Evolutionary conservation across 306 rosid species (phyloP), one percentile per base, ranked within the genome.

Genomic region (Geum urbanum): DNA sequence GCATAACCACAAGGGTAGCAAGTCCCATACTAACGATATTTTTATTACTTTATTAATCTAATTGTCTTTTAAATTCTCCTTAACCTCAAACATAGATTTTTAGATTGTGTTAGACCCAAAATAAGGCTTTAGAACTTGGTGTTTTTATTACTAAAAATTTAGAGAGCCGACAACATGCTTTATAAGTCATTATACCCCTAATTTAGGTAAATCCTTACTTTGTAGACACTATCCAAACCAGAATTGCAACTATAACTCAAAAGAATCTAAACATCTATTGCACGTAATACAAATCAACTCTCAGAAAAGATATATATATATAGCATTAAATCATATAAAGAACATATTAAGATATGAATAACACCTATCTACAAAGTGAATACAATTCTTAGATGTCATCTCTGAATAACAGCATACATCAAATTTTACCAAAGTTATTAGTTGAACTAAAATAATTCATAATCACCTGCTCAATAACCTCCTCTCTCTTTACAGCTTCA

Each of bases 401-500:
- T 32, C 37, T 2, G 37, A 32, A 32, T 32, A 32, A 32, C 37
- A 32, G 37, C 37, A 24, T 24, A 24, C 27, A 32, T 2, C 4
- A 24, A 24, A 24, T 24, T 24, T 24, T 24, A 56, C 6, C 12
- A 55, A 0, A 54, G 13, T 55, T 15, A 48, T 15, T 47, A 66
- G 8, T 24, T 9, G 14, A 56, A 24, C 32, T 20, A 8, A 19
- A 60, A 5, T 18, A 46, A 57, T 43, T 27, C 27, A 11, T 0
- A 63, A 32, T 67, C 55, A 88, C 91, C 89, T 74, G 78, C 35
- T 78, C 68, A 74, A 89, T 86, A 56, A 89, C 88, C 63, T 77
- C 84, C 74, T 77, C 87, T 78, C 96, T 89, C 77, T 78, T 89
- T 50, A 77, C 78, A 65, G 88, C 79, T 68, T 85, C 96, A 73